Evolutionary conservation across 2,329 filamentous ascomycete genomes (phyloP).

Genomic region (Lachnellula occidentalis): DNA sequence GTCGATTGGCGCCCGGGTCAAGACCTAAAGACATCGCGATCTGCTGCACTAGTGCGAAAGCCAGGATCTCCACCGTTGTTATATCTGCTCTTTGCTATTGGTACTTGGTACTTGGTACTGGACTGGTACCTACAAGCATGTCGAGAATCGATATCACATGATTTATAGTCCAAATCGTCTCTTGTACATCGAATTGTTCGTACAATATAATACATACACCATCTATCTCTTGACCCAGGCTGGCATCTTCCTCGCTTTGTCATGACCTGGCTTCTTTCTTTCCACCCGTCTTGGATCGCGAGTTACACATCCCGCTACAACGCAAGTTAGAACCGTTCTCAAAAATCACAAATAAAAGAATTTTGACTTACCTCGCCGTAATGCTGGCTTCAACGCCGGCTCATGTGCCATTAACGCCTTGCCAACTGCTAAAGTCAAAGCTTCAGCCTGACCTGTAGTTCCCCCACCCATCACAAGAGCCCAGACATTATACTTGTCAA

Average conservation of each 20-base stretch:
- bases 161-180: neutral
- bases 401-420: slow-evolving; percentile 88
- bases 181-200: slow-evolving; percentile 5
- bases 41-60: neutral
- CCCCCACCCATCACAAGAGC: slow-evolving; percentile 79
- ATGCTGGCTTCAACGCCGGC: slow-evolving; percentile 78
- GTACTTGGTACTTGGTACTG: neutral
- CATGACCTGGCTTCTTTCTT: slow-evolving; percentile 93
- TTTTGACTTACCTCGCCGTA: slow-evolving; percentile 72
- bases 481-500: slow-evolving; percentile 98
- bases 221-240: slow-evolving; percentile 79
- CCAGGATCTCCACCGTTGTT: neutral
- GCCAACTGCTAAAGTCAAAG: slow-evolving; percentile 81
- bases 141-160: neutral
- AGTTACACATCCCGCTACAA: slow-evolving; percentile 81
- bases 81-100: neutral
- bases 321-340: slow-evolving; percentile 22
- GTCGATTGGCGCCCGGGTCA: too few species aligned
- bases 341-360: neutral
- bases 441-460: slow-evolving; percentile 91
- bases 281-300: slow-evolving; percentile 89
- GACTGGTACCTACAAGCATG: neutral
- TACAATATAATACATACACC: slow-evolving; percentile 28
- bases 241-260: slow-evolving; percentile 97
- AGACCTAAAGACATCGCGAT: too few species aligned